Evolutionary conservation across 768 basidiomycete genomes (phyloP).

Genomic region (Leucogyrophana mollusca): DNA sequence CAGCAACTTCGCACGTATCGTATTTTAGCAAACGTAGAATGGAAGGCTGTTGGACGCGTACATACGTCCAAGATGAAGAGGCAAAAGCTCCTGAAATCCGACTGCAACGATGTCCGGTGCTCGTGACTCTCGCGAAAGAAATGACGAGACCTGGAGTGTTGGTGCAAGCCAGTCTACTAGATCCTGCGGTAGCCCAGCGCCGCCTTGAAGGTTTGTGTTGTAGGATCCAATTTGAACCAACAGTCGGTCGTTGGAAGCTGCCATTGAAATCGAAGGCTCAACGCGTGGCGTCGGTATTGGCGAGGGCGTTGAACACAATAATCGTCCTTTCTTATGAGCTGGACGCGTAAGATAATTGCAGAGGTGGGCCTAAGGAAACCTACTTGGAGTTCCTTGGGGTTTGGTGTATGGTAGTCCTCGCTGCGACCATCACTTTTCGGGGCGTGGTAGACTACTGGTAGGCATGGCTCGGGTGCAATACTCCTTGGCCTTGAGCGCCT

Average conservation of each 20-base stretch:
- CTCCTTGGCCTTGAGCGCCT: too few relatives aligned
- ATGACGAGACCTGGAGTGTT: slow-evolving; percentile 70
- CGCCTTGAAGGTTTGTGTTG: slow-evolving; percentile 87
- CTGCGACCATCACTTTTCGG: too few relatives aligned
- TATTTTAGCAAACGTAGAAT: slow-evolving; percentile 11
- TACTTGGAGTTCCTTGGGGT: too few relatives aligned
- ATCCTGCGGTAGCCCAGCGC: slow-evolving; percentile 73
- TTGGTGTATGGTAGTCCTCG: too few relatives aligned
- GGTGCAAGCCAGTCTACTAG: slow-evolving; percentile 92
- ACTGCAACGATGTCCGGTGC: slow-evolving; percentile 88
- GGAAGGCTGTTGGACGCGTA: slow-evolving; percentile 17
- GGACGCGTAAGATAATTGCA: too few relatives aligned
- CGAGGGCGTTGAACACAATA: too few relatives aligned
- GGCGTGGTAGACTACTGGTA: too few relatives aligned
- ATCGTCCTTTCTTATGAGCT: too few relatives aligned
- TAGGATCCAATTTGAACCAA: slow-evolving; percentile 85
- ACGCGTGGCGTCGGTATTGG: too few relatives aligned
- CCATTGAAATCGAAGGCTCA: too few relatives aligned
- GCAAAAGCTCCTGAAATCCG: slow-evolving; percentile 91
- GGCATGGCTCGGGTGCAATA: too few relatives aligned
- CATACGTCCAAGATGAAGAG: slow-evolving; percentile 83
- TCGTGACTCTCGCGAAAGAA: slow-evolving; percentile 59
- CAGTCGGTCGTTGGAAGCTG: slow-evolving; percentile 28
- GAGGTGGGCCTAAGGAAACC: too few relatives aligned
- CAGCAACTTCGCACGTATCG: slow-evolving; percentile 61